A percentile compares a stretch with the other conserved stretches of the same genome.
phyloP scores from a whole-genome alignment of 495 filamentous ascomycete species.

The Neurospora sp. region DNA sequence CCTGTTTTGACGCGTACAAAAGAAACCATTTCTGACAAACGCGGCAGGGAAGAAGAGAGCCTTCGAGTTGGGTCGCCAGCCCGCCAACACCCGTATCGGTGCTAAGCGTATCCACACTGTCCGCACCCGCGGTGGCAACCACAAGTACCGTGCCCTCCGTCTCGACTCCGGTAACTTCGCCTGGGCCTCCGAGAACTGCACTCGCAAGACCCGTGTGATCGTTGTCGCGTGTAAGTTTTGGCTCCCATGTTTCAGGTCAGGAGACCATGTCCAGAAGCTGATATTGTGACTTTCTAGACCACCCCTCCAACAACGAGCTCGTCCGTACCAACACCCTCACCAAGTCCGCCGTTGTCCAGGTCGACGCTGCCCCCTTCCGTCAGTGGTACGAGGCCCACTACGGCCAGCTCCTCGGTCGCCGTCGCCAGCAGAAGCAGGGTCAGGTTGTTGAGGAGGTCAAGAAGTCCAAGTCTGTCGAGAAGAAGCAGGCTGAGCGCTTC shows the following conservation, averaged over 20 bases:
- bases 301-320: conserved; percentile 99
- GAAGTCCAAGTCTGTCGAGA: conserved; percentile 87
- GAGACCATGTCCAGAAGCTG: background rate
- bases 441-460: conserved; percentile 58
- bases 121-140: conserved; percentile 97
- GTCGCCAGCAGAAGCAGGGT: conserved; percentile 71
- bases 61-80: conserved; percentile 99
- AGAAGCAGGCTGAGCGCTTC: conserved; percentile 87
- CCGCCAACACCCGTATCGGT: conserved; percentile 98
- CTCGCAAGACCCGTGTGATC: conserved; percentile 98
- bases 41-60: conserved; percentile 68
- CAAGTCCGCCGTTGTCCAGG: conserved; percentile 94
- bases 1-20: conserved; percentile 34
- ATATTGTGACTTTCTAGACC: conserved; percentile 33
- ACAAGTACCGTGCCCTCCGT: conserved; percentile 98
- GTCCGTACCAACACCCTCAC: conserved; percentile 99
- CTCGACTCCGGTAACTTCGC: conserved; percentile 99
- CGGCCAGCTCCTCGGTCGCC: conserved; percentile 75
- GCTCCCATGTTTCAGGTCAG: background rate
- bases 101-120: conserved; percentile 97
- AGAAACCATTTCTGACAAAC: conserved; percentile 22
- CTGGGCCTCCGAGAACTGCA: conserved; percentile 93
- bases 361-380: conserved; percentile 96
- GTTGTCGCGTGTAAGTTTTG: conserved; percentile 58
- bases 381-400: conserved; percentile 99